Evolutionary conservation across 2,329 filamentous ascomycete species (phyloP), one percentile per base, ranked within the genome.

Genomic region (Didymella lethalis): DNA sequence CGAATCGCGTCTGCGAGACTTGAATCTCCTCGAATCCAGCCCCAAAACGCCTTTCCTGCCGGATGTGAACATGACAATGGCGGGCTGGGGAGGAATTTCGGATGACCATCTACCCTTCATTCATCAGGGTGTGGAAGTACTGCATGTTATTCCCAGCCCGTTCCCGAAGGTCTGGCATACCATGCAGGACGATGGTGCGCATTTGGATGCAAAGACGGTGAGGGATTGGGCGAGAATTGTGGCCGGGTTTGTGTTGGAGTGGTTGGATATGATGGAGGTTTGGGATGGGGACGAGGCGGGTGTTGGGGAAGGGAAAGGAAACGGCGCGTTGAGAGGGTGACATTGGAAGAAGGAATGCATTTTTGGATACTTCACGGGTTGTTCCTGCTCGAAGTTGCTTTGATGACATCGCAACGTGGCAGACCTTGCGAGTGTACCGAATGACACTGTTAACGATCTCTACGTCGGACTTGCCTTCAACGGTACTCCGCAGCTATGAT

Each of bases 31-130:
- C 61, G 88, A 91, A 72, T 1, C 79, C 82, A 20, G 91, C 88
- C 75, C 74, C 72, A 25, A 62, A 75, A 1, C 47, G 71, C 81
- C 48, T 79, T 84, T 91, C 69, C 77, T 74, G 72, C 53, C 82
- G 75, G 45, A 87, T 77, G 59, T 77, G 41, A 72, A 77, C 36
- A 61, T 48, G 36, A 69, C 61, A 0, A 63, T 62, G 54, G 56
- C 62, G 4, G 20, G 52, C 16, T 45, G 11, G 7, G 75, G 78
- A n/a, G 77, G 81, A 14, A 86, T 97, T 10, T 83, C 88, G 63
- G 95, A 99, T 73, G 95, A 99, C 71, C 95, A 99, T 75, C 77
- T 97, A 5, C 95, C 95, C 0, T 99, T 99, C 70, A 87, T 98
- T 83, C 81, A 81, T 34, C 86, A 92, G 34, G 95, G 95, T 1